Base-by-base conservation (phyloP, 257 asterid species). In the Solanum rostratum region DNA sequence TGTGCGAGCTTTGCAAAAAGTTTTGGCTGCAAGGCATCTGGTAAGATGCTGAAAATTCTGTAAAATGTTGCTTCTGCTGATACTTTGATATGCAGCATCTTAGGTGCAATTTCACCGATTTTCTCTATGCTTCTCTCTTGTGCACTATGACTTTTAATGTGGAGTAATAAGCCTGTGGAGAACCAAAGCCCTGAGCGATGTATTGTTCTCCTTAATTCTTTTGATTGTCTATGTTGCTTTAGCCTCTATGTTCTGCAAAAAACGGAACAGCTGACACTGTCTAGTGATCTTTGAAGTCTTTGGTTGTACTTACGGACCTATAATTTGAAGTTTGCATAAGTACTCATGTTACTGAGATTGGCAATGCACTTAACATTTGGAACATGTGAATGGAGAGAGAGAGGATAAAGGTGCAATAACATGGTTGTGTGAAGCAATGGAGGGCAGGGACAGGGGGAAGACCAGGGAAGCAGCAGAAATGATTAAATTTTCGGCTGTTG, bases 1-100 rank as follows among this genome's bases (percentile, higher is more conserved):
- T 82, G 98, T 96, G 65, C 87, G 97, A 87, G 98, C 99, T 86
- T 89, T 96, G 91, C 97, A 96, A 88, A 94, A 96, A 92, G 86
- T 84, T 54, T 85, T 90, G 84, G 83, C 85, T 45, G 90, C 91
- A 24, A 88, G 89, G 84, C 91, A 90, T 68, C 65, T 87, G 89
- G 92, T 90, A 85, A 88, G 86, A 80, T 83, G 43, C 57, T 29
- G 20, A 57, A 78, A 57, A 84, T 66, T 46, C n/a, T 49, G 27
- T 16, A 11, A 11, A 22, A 29, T 50, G 18, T 27, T 76, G 50
- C 55, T 78, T 49, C 52, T 13, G n/a, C n/a, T 45, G 43, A 65
- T 24, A 45, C 57, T 12, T 73, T 13, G 22, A 65, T 65, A 30
- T 65, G 73, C 18, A 27, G 20, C 73, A 45, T 22, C 7, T 45